phyloP scores from a whole-genome alignment of 148 eudicot species.

The Spergularia marina region DNA sequence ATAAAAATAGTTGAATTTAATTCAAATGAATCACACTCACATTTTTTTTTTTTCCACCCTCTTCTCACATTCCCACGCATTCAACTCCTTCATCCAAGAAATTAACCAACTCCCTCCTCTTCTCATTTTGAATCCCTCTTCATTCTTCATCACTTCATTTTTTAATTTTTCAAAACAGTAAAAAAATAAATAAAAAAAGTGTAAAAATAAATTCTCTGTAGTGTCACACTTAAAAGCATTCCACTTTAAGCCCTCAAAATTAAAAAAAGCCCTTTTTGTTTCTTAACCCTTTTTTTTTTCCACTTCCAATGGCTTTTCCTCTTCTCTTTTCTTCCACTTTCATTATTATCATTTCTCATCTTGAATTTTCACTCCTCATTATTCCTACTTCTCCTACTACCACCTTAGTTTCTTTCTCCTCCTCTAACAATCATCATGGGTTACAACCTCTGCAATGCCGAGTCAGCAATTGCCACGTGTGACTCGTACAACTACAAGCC shows the following conservation, averaged over 20 bases:
- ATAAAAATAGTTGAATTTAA: background rate
- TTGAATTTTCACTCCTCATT: background rate
- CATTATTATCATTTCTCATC: background rate
- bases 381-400: background rate
- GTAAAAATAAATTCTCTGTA: background rate
- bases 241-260: slow-evolving; percentile 12
- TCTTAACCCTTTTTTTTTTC: background rate
- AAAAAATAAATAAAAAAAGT: background rate
- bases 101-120: background rate
- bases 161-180: background rate
- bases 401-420: background rate
- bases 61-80: background rate
- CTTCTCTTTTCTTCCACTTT: background rate
- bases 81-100: background rate
- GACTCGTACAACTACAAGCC: slow-evolving; percentile 38
- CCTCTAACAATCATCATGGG: background rate
- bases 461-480: slow-evolving; percentile 67
- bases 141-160: slow-evolving; percentile 10
- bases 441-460: slow-evolving; percentile 58
- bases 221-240: slow-evolving; percentile 13
- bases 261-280: background rate
- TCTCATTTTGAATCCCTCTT: slow-evolving; percentile 6
- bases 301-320: slow-evolving; percentile 33
- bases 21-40: background rate
- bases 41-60: background rate